phyloP scores from a whole-genome alignment of 2,329 filamentous ascomycete genomes.

The Metarhizium anisopliae region DNA sequence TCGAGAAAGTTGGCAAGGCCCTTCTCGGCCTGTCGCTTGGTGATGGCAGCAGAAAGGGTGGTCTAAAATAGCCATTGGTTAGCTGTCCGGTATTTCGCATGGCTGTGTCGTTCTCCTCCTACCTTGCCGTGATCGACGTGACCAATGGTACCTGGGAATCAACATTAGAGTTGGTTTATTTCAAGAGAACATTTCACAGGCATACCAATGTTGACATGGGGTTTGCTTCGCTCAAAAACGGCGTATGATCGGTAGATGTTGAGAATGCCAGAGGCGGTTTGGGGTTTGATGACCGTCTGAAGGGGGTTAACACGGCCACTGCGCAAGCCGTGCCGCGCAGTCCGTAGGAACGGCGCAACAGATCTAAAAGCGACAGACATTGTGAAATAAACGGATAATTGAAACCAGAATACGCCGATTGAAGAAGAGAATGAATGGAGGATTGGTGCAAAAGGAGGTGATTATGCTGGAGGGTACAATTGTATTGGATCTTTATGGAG shows the following conservation, averaged over 20 bases:
- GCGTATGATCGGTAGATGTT: slow-evolving; percentile 59
- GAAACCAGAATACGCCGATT: slow-evolving; percentile 16
- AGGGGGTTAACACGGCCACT: slow-evolving; percentile 66
- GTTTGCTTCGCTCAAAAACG: slow-evolving; percentile 81
- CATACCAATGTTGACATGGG: slow-evolving; percentile 95
- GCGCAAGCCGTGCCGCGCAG: slow-evolving; percentile 66
- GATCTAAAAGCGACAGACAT: slow-evolving; percentile 79
- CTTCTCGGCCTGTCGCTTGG: slow-evolving; percentile 94
- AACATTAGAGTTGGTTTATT: neutral
- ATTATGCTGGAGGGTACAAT: slow-evolving; percentile 14
- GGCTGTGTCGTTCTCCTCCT: slow-evolving; percentile 10
- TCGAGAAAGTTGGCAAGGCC: slow-evolving; percentile 91
- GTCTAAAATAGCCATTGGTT: slow-evolving; percentile 49
- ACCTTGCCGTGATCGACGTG: slow-evolving; percentile 99
- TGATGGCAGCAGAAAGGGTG: slow-evolving; percentile 96
- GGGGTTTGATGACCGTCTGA: slow-evolving; percentile 56
- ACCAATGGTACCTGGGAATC: slow-evolving; percentile 74
- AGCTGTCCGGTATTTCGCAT: neutral
- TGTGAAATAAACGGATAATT: slow-evolving; percentile 27
- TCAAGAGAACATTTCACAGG: neutral
- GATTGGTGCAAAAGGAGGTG: slow-evolving; percentile 7
- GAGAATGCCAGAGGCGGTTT: slow-evolving; percentile 54
- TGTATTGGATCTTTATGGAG: slow-evolving; percentile 11
- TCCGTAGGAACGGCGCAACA: slow-evolving; percentile 70
- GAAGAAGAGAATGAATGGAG: slow-evolving; percentile 15